Evolutionary conservation across 257 asterid genomes (phyloP).

Genomic region (Leptodermis oblonga): DNA sequence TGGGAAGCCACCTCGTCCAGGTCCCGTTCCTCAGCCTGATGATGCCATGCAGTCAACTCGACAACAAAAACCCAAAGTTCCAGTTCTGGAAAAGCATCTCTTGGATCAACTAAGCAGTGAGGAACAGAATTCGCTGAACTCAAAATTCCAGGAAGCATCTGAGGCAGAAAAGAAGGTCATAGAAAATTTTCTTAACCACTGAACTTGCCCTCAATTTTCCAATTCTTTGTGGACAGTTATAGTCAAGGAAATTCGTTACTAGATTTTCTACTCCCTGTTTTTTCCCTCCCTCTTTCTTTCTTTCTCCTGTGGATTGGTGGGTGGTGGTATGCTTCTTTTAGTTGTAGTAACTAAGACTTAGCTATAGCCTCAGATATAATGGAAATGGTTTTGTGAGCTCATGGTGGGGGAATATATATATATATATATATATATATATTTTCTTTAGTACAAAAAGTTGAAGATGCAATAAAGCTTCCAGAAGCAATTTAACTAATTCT

Average conservation of each 20-base stretch:
- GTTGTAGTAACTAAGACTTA: background rate
- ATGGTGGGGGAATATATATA: background rate
- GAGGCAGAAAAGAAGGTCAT: constrained; percentile 88
- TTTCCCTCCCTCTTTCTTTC: background rate
- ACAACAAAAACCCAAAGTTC: constrained; percentile 77
- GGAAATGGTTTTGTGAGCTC: background rate
- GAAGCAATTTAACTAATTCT: background rate
- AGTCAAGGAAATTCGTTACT: background rate
- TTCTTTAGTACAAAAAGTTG: background rate
- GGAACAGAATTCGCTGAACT: constrained; percentile 78
- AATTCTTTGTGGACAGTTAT: background rate
- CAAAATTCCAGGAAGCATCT: constrained; percentile 83
- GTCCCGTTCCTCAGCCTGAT: constrained; percentile 60
- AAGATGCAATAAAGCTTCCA: background rate
- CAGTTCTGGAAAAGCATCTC: constrained; percentile 87
- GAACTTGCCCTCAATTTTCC: background rate
- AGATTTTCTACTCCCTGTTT: background rate
- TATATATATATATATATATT: constrained; percentile 1
- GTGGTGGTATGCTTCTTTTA: background rate
- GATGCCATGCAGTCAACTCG: constrained; percentile 50
- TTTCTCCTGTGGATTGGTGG: background rate
- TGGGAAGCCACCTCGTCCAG: constrained; percentile 81
- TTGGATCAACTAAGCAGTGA: constrained; percentile 86
- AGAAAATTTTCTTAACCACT: background rate
- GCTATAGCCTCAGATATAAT: background rate